Conservation (phyloP, 169 alveolate genomes). For the Fabrea salina region DNA sequence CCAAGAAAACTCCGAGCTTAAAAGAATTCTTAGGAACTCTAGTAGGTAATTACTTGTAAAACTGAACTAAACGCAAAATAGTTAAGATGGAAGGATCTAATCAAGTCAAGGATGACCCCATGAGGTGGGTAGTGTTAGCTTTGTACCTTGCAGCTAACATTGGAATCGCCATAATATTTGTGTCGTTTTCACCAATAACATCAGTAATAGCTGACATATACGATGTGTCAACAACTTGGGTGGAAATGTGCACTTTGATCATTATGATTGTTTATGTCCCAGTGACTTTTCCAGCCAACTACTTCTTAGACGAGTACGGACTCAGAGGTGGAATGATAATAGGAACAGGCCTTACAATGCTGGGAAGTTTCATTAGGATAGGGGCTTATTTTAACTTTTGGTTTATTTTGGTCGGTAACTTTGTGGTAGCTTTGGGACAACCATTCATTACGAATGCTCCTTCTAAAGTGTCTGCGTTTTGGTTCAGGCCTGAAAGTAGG, state of each 20-base stretch:
- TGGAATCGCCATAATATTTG: conserved; percentile 5
- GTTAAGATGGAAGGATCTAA: no score
- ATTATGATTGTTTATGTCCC: conserved; percentile 46
- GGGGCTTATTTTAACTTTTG: conserved; percentile 33
- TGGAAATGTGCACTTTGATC: conserved; percentile 47
- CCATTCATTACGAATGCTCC: conserved; percentile 54
- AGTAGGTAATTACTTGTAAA: no score
- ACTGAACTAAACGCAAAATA: no score
- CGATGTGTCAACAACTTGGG: neutral
- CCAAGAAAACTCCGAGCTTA: no score
- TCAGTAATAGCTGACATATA: neutral
- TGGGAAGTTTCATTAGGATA: conserved; percentile 35
- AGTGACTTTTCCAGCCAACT: conserved; percentile 46
- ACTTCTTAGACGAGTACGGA: conserved; percentile 39
- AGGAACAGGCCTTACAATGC: conserved; percentile 38
- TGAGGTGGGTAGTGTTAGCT: conserved; percentile 11
- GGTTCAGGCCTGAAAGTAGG: conserved; percentile 51
- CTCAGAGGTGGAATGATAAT: conserved; percentile 40
- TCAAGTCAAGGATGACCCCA: neutral
- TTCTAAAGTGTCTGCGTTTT: conserved; percentile 51
- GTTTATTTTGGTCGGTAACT: conserved; percentile 39
- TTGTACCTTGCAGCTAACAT: neutral
- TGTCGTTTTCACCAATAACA: neutral
- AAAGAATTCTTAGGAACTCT: no score
- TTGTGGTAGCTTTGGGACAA: conserved; percentile 43